phyloP scores from a whole-genome alignment of 352 stramenopile genomes.

The Peronosclerospora sorghi region DNA sequence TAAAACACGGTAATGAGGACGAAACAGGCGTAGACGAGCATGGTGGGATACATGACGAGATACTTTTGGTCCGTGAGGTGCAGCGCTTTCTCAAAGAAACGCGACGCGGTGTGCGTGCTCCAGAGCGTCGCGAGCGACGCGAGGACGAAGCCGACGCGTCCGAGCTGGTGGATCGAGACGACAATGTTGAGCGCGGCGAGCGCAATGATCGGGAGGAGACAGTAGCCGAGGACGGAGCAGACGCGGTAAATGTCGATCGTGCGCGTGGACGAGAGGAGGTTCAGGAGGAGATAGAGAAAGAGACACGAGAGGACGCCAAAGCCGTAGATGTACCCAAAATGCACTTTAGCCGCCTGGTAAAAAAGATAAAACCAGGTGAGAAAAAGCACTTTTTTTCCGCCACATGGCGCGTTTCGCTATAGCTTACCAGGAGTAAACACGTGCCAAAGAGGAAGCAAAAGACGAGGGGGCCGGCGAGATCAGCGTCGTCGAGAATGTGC shows the following conservation, averaged over 20 bases:
- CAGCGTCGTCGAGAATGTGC: slow-evolving; percentile 85
- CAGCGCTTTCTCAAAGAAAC: slow-evolving; percentile 93
- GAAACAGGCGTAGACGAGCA: slow-evolving; percentile 96
- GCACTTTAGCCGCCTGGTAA: slow-evolving; percentile 81
- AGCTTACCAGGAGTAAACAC: slow-evolving; percentile 85
- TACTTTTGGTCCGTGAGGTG: slow-evolving; percentile 94
- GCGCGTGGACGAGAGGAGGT: slow-evolving; percentile 85
- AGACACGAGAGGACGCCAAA: slow-evolving; percentile 96
- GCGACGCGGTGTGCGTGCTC: slow-evolving; percentile 90
- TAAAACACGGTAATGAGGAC: slow-evolving; percentile 99
- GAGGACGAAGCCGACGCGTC: slow-evolving; percentile 73
- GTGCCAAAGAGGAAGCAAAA: slow-evolving; percentile 92
- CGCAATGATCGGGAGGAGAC: slow-evolving; percentile 92
- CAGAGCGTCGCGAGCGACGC: slow-evolving; percentile 85
- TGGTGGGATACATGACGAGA: slow-evolving; percentile 95
- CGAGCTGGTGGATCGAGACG: slow-evolving; percentile 75
- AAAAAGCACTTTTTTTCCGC: too few relatives aligned
- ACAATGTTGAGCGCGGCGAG: slow-evolving; percentile 91
- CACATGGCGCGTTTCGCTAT: not conserved
- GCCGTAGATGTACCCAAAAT: slow-evolving; percentile 98
- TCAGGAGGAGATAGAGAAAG: slow-evolving; percentile 93
- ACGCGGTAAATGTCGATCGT: slow-evolving; percentile 90
- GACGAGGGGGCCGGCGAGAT: slow-evolving; percentile 91
- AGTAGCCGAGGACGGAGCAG: slow-evolving; percentile 95
- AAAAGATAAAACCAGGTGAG: not conserved